Evolutionary conservation across 352 stramenopile genomes (phyloP).

Genomic region (Globisporangium alternatum): DNA sequence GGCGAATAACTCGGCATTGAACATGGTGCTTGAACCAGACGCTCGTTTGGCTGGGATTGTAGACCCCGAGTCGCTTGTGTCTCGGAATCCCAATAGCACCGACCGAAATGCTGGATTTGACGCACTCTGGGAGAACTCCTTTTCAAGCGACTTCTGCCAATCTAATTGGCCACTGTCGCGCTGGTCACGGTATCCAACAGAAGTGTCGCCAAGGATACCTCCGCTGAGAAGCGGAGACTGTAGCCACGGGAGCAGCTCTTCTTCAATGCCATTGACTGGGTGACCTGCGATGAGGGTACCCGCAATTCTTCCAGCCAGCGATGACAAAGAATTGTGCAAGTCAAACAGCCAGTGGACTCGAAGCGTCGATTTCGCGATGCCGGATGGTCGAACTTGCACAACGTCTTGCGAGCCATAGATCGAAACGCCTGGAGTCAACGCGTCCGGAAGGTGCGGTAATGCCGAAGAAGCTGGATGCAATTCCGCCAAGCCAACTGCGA

Average conservation of each 20-base stretch:
- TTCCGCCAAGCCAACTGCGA: conserved; percentile 46
- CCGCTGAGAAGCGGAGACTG: conserved; percentile 80
- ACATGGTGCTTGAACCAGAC: neutral
- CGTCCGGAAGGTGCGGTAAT: conserved; percentile 30
- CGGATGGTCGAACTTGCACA: conserved; percentile 67
- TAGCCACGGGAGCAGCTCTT: conserved; percentile 81
- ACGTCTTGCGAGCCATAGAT: conserved; percentile 70
- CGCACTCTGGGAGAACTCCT: conserved; percentile 14
- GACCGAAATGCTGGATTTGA: conserved; percentile 12
- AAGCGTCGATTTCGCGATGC: conserved; percentile 74
- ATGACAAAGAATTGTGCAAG: conserved; percentile 71
- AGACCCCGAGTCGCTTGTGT: neutral
- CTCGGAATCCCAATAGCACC: conserved; percentile 2
- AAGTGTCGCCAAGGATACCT: conserved; percentile 30
- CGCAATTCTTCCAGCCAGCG: conserved; percentile 60
- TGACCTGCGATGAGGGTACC: conserved; percentile 75
- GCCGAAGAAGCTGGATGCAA: conserved; percentile 33
- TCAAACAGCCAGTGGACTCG: conserved; percentile 83
- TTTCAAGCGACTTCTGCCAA: conserved; percentile 15
- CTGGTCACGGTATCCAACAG: conserved; percentile 6
- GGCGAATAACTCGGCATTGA: conserved; percentile 14
- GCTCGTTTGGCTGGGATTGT: conserved; percentile 1
- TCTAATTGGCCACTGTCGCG: conserved; percentile 3
- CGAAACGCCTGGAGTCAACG: conserved; percentile 56
- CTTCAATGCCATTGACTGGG: conserved; percentile 71